Evolutionary conservation across 2,329 filamentous ascomycete species (phyloP), one percentile per base, ranked within the genome.

Genomic region (Penicillium brevicompactum): DNA sequence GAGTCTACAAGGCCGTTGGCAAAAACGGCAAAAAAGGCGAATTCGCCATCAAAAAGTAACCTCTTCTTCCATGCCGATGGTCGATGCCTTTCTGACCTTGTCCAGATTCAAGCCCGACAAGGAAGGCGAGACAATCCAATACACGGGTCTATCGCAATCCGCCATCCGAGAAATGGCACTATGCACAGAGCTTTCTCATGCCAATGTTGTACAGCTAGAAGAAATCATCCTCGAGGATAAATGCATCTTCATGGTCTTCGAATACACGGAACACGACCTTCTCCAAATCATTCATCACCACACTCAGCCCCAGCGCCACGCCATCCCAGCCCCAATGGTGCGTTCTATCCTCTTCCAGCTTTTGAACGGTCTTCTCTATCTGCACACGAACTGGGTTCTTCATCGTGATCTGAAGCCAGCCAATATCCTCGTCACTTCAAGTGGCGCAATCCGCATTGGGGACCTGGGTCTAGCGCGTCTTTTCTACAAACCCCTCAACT

Each of bases 181-280:
- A 0, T 99, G 94, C 76, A 94, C 91, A 37, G 94, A 99, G 71
- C 82, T 99, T 24, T 86, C 84, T 55, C 92, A 99, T 73, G 80
- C 85, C 53, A 97, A 97, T 71, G 87, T 99, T 32, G 93, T 99
- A 63, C 87, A 89, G 56, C 85, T 97, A 1, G 87, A 93, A 58
- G 94, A 99, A 76, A 97, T 96, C 67, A 96, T 99, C 67, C 82
- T 99, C 3, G 93, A 99, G 76, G 92, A 96, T 74, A 97, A 97
- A 78, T 97, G 92, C 78, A 97, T 99, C 72, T 99, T 92, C 76
- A 99, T 99, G 89, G 92, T 99, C 2, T 97, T 99, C 66, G 94
- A 97, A 74, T 99, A 96, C 73, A 94, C 94, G 63, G 94, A 99
- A 75, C 94, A 99, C 74, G 94, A 99, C 74, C 79, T 99, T 37